A percentile compares a stretch with the other conserved stretches of the same genome.
These are phyloP conservation scores for Cornus suecica DNA, from an alignment of 148 eudicot genomes.

Conservation along the genomic window DNA sequence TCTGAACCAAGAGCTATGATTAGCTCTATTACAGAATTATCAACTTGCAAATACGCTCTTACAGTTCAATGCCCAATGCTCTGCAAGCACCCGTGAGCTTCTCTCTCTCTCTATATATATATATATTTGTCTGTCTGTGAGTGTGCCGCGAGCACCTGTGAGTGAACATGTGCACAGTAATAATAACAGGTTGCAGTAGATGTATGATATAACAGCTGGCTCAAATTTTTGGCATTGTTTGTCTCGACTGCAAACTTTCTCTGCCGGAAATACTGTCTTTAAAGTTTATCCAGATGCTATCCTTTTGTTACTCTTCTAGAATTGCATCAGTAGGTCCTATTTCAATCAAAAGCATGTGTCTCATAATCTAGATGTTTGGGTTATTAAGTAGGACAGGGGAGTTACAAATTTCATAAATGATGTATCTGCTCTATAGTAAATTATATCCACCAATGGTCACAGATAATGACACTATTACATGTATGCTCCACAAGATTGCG, in stretches of 20 bases:
- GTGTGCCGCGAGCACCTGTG: too few relatives aligned
- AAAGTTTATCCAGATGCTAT: background rate
- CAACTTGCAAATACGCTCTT: slow-evolving; percentile 96
- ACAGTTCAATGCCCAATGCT: slow-evolving; percentile 77
- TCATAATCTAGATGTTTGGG: background rate
- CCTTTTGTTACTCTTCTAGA: background rate
- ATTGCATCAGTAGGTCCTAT: background rate
- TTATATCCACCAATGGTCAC: background rate
- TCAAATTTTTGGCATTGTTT: background rate
- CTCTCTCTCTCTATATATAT: slow-evolving; percentile 24
- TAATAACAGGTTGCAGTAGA: background rate
- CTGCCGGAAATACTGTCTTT: background rate
- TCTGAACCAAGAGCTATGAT: slow-evolving; percentile 89
- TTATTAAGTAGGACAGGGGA: background rate
- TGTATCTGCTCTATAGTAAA: background rate
- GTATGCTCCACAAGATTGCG: background rate
- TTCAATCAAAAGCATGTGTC: background rate
- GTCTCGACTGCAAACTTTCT: background rate
- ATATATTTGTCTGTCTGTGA: background rate
- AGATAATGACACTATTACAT: background rate
- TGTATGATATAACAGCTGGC: background rate
- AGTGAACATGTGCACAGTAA: too few relatives aligned
- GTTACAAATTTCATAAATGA: background rate
- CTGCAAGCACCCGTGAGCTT: slow-evolving; percentile 87
- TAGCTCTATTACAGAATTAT: slow-evolving; percentile 79